Evolutionary conservation across 352 stramenopile species (phyloP).

Genomic region (Globisporangium alternatum): DNA sequence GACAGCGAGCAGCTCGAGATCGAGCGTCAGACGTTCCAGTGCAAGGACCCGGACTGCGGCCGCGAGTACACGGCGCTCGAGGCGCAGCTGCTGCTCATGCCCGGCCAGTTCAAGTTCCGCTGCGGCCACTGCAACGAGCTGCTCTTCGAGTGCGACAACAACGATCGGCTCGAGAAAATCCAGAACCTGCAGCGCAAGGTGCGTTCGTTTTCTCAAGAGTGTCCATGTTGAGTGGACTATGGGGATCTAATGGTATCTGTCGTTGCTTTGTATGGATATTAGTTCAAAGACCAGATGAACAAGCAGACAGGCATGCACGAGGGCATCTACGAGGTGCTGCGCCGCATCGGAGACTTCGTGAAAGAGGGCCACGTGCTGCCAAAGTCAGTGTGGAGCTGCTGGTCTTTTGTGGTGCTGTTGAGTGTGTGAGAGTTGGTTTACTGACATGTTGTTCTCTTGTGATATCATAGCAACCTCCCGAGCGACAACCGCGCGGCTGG

Average conservation of each 20-base stretch:
- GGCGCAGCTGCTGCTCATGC: constrained; percentile 77
- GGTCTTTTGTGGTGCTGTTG: background rate
- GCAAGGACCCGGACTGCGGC: constrained; percentile 80
- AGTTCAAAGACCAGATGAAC: constrained; percentile 90
- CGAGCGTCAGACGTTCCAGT: constrained; percentile 85
- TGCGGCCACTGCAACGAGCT: constrained; percentile 85
- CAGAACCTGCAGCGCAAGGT: constrained; percentile 81
- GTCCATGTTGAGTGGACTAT: background rate
- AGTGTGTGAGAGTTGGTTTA: background rate
- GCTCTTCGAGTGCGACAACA: constrained; percentile 88
- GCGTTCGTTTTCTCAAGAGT: background rate
- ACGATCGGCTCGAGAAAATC: constrained; percentile 70
- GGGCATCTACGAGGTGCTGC: constrained; percentile 81
- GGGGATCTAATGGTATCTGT: background rate
- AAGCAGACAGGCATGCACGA: constrained; percentile 81
- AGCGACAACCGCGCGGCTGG: constrained; percentile 84
- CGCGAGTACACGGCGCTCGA: constrained; percentile 87
- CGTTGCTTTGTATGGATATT: constrained; percentile 1
- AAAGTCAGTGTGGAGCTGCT: constrained; percentile 26
- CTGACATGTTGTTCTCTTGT: background rate
- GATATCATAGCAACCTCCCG: constrained; percentile 55
- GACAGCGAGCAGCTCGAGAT: constrained; percentile 86
- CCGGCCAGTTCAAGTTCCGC: constrained; percentile 79
- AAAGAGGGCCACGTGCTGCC: constrained; percentile 73
- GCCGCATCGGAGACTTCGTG: constrained; percentile 75